Base-by-base conservation (phyloP, 139 green algal species). In the Chlorella sp. region DNA sequence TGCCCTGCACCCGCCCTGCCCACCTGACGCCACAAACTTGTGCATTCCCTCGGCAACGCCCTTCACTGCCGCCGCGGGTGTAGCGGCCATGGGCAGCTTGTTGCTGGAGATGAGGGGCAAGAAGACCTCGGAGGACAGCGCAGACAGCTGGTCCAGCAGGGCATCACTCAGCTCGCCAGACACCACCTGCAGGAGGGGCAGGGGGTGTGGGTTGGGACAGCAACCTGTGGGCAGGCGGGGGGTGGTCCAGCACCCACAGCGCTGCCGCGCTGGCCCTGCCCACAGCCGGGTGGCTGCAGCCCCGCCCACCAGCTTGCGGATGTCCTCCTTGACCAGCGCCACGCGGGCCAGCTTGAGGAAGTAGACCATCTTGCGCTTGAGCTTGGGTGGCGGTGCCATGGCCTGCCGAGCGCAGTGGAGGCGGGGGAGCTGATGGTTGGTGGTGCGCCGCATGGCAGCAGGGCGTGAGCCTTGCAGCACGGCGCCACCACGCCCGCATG, bases 1-100 rank as follows among this genome's bases (percentile, higher is more conserved):
- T n/a, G 44, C 44, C 44, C 44, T 51, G 44, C 44, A n/a, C 44
- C 44, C n/a, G 13, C 4, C n/a, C 12, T 4, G 32, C 5, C 34
- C 15, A 96, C 92, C 90, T 71, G 94, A 94, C 0, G 92, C 93
- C n/a, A 96, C 91, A 85, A 97, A 97, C 76, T 95, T 96, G 89
- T 97, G 94, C 87, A 98, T 73, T 85, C 94, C 95, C 39, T 97
- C 91, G 21, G 92, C 93, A n/a, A 98, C 92, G 84, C 97, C 94
- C 75, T 94, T 94, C 23, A 91, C 89, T 75, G 98, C 93, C 18
- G 97, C 91, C 82, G 97, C 94, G 21, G 95, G 95, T 70, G 96
- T 16, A 93, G 93, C 79, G 95, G 21, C 34, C 13, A 23, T 36
- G 13, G 36, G 30, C 18, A 51, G 80, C 15, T 36, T 70, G 28